Evolutionary conservation across 1,139 yeast species (phyloP).

Genomic region (Debaryomyces nepalensis): DNA sequence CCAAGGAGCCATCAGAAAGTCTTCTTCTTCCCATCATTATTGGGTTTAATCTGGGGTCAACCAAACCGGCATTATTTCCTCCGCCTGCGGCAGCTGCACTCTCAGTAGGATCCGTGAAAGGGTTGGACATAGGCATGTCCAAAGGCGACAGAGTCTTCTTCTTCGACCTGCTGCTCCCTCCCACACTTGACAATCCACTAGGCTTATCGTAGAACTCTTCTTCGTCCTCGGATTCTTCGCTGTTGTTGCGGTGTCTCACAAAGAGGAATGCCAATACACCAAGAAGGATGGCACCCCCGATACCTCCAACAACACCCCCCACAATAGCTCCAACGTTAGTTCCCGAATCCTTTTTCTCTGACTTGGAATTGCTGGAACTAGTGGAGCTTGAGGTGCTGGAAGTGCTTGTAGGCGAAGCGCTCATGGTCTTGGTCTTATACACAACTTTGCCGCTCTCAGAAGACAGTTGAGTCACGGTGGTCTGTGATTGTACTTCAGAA

Average conservation of each 20-base stretch:
- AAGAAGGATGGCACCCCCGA: slow-evolving; percentile 53
- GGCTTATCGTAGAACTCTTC: slow-evolving; percentile 47
- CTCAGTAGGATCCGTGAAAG: slow-evolving; percentile 63
- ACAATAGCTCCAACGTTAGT: slow-evolving; percentile 59
- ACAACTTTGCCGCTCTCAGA: slow-evolving; percentile 21
- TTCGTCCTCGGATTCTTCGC: slow-evolving; percentile 54
- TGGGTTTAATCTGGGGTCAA: slow-evolving; percentile 66
- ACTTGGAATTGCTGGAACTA: slow-evolving; percentile 8
- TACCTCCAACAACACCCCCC: slow-evolving; percentile 72
- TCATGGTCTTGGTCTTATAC: slow-evolving; percentile 27
- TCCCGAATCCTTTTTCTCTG: slow-evolving; percentile 9
- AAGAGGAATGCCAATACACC: slow-evolving; percentile 51
- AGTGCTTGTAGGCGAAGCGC: slow-evolving; percentile 20
- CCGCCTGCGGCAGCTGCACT: slow-evolving; percentile 32
- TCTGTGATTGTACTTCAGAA: slow-evolving; percentile 12
- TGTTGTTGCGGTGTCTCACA: slow-evolving; percentile 46
- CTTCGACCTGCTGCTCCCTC: slow-evolving; percentile 35
- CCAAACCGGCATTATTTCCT: slow-evolving; percentile 26
- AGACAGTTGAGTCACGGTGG: slow-evolving; percentile 20
- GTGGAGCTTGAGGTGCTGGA: slow-evolving; percentile 14
- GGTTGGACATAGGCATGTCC: slow-evolving; percentile 55
- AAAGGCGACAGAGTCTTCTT: slow-evolving; percentile 33
- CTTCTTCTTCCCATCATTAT: slow-evolving; percentile 75
- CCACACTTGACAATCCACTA: slow-evolving; percentile 24
- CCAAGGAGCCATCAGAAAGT: slow-evolving; percentile 73